These are phyloP conservation scores for Neurospora sp. DNA, from an alignment of 2,329 filamentous ascomycete species.

Conservation along the genomic window DNA sequence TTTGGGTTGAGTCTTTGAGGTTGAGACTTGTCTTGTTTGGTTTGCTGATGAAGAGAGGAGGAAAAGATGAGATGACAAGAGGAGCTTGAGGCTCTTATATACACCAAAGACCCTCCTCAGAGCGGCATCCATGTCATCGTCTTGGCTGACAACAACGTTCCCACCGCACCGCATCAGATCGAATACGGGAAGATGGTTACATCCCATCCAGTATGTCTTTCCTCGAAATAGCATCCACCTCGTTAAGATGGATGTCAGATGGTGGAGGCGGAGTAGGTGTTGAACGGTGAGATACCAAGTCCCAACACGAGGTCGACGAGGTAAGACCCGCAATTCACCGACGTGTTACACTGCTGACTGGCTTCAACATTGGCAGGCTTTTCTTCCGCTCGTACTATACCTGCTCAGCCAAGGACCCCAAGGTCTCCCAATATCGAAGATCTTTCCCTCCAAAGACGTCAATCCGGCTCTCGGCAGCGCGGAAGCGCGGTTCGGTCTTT, in stretches of 20 bases:
- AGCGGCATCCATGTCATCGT: background rate
- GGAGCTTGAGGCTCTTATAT: background rate
- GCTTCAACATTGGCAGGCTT: too few relatives aligned
- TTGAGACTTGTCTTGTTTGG: background rate
- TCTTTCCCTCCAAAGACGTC: background rate
- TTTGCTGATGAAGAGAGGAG: background rate
- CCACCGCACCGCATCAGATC: background rate
- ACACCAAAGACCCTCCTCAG: background rate
- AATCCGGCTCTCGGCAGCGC: background rate
- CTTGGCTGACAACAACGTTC: background rate
- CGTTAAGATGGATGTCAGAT: background rate
- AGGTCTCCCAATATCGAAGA: background rate
- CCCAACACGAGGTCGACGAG: background rate
- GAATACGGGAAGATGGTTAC: background rate
- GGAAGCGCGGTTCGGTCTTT: background rate
- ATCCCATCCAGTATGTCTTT: background rate
- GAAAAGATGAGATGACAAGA: background rate
- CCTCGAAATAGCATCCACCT: background rate
- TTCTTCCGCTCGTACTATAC: background rate
- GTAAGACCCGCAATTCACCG: background rate
- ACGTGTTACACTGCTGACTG: background rate
- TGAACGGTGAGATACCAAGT: background rate
- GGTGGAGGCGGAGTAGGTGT: background rate
- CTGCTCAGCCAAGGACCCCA: background rate
- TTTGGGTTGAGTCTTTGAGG: background rate